Evolutionary conservation across 1,284 basidiomycete genomes (phyloP).

Genomic region (Retiboletus flavoniger): DNA sequence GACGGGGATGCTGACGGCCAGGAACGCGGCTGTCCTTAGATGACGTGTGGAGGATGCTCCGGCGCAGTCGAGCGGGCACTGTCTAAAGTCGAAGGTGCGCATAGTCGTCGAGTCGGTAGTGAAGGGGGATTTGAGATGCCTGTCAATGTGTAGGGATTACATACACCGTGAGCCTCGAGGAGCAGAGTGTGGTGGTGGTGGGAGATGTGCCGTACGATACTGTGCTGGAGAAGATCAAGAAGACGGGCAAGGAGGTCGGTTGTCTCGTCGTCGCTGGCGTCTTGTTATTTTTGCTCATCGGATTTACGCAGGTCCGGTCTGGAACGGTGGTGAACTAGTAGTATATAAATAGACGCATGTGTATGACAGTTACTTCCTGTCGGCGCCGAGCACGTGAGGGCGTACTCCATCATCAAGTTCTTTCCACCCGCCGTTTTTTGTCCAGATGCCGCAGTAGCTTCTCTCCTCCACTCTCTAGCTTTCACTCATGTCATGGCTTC

Average conservation of each 20-base stretch:
- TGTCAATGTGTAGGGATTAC: slow-evolving; percentile 45
- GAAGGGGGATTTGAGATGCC: slow-evolving; percentile 4
- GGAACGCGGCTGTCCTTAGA: slow-evolving; percentile 43
- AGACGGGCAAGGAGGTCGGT: slow-evolving; percentile 80
- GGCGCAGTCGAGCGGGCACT: slow-evolving; percentile 75
- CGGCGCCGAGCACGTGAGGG: not conserved
- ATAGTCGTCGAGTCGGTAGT: slow-evolving; percentile 6
- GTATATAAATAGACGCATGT: not conserved
- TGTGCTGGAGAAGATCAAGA: slow-evolving; percentile 74
- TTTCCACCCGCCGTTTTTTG: not conserved
- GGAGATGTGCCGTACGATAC: slow-evolving; percentile 64
- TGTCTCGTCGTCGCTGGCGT: not conserved
- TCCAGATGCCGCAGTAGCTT: not conserved
- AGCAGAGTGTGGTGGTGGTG: slow-evolving; percentile 70
- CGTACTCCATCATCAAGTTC: not conserved
- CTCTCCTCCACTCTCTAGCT: not conserved
- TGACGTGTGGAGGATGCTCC: slow-evolving; percentile 83
- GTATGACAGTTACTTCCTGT: no score
- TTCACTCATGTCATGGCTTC: slow-evolving; percentile 38
- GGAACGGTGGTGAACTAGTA: not conserved
- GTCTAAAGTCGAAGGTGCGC: slow-evolving; percentile 62
- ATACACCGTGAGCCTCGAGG: slow-evolving; percentile 64
- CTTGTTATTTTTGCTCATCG: not conserved
- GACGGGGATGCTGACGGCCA: not conserved
- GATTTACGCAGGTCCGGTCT: slow-evolving; percentile 13